Conservation (phyloP, 2,329 filamentous ascomycete species). For the Microsporum canis region DNA sequence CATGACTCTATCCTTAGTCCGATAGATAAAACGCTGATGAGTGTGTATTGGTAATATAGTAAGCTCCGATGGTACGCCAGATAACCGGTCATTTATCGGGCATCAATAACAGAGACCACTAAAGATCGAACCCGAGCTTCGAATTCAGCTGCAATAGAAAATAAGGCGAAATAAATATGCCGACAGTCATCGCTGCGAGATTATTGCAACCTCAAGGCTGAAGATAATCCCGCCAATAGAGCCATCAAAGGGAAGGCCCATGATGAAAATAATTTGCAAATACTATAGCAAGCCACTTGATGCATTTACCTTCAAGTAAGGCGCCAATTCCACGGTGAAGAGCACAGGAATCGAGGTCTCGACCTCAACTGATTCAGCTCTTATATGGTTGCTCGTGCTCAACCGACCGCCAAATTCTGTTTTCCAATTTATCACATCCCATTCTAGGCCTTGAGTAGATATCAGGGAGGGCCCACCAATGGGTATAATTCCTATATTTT, state of each 20-base stretch:
- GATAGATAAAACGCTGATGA: too few species aligned
- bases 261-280: not conserved
- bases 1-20: too few species aligned
- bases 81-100: too few species aligned
- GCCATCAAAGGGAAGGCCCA: too few species aligned
- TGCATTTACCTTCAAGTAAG: slow-evolving; percentile 22
- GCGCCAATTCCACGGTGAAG: slow-evolving; percentile 59
- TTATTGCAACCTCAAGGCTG: too few species aligned
- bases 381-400: slow-evolving; percentile 73
- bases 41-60: too few species aligned
- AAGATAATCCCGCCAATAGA: too few species aligned
- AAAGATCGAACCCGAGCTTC: not conserved
- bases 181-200: too few species aligned
- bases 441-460: slow-evolving; percentile 69
- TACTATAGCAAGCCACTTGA: not conserved
- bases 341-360: slow-evolving; percentile 54
- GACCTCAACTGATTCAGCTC: slow-evolving; percentile 48
- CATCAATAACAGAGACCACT: not conserved
- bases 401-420: slow-evolving; percentile 62
- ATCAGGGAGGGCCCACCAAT: slow-evolving; percentile 69
- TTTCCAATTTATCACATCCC: slow-evolving; percentile 77
- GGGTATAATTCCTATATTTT: slow-evolving; percentile 78
- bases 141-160: too few species aligned
- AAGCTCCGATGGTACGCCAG: too few species aligned
- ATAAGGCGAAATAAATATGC: too few species aligned